Evolutionary conservation across 495 filamentous ascomycete genomes (phyloP), one percentile per base, ranked within the genome.

Genomic region (Cairneyella variabilis): DNA sequence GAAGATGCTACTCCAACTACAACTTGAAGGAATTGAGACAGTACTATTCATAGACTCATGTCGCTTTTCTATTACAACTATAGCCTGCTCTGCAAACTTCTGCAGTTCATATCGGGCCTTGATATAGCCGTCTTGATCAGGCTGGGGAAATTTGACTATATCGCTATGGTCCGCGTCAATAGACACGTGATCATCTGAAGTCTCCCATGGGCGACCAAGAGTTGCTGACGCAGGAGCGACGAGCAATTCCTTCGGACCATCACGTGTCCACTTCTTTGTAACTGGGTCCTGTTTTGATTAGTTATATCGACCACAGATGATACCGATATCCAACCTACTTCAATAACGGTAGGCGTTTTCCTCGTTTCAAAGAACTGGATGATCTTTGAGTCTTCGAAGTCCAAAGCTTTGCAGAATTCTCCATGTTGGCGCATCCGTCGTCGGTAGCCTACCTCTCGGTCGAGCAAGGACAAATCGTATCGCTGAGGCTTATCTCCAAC

Each of bases 401-500:
- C 45, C 23, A 48, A 48, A 39, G 38, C 38, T 41, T 17, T 41
- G 20, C 38, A 41, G 38, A 41, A 40, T 10, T 51, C 48, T 51
- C 40, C 48, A 25, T 51, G 48, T 40, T 51, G 48, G 48, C 48
- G 48, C 18, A 14, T 22, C 48, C 48, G 30, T 40, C 20, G 34
- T 51, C 48, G 48, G 32, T 51, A 22, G 48, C 48, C 48, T 21
- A 51, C 48, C 36, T 51, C 32, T 39, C 40, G 30, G 21, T 51
- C 7, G 34, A 51, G 48, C 34, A 51, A 25, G 30, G 48, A 51
- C 48, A 51, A 40, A 51, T 51, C 48, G 48, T 51, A 51, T 51
- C 48, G 30, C 27, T 51, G 48, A 51, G 57, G 57, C 18, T 68
- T 59, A 5, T 51, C 56, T 38, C 58, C 48, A 10, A 60, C 61